Evolutionary conservation across 202 grass and related monocot species (phyloP), one percentile per base, ranked within the genome.

Genomic region (Schoenoplectus tabernaemontani): DNA sequence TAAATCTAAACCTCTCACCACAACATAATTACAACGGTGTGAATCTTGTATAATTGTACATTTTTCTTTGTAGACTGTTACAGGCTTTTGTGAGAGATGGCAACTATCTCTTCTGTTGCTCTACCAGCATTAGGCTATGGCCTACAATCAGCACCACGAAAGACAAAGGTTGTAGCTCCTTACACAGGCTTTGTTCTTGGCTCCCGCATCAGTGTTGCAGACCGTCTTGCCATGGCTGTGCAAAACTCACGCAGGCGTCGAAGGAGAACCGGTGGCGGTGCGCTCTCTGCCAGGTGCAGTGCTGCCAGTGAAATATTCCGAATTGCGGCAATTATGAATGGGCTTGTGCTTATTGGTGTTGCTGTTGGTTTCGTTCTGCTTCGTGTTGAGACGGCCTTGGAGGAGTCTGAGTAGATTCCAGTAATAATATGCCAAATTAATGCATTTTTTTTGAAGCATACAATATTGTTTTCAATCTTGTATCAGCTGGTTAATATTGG

Each of bases 281-380:
- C 77, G 16, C 70, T 88, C 24, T 82, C 70, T 33, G 65, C 78
- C 19, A 85, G 48, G 24, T 50, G 36, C 76, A 79, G 9, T 15
- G 78, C 61, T 78, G 92, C 87, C 76, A 92, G 88, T 2, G 96
- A 99, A 82, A 99, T 99, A 33, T 95, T 95, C 76, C 86, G 77
- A 84, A 99, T 96, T 50, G 90, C 90, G 23, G 86, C 78, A 59
- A 87, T 80, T 87, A 99, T 93, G 88, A 99, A 93, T 43, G 92
- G 54, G 24, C 91, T 99, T 63, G 80, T 83, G 72, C 88, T 99
- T 53, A 72, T 96, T 64, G 96, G 92, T 66, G 96, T 96, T 69
- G 96, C 92, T 56, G 88, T 99, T 64, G 96, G 90, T 0, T 99
- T 99, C 77, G 86, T 99, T 24, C 96, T 95, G 64, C 96, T 99